Evolutionary conservation across 192 early-diverging fungal genomes (phyloP), one percentile per base, ranked within the genome.

Genomic region (Mortierella hygrophila): DNA sequence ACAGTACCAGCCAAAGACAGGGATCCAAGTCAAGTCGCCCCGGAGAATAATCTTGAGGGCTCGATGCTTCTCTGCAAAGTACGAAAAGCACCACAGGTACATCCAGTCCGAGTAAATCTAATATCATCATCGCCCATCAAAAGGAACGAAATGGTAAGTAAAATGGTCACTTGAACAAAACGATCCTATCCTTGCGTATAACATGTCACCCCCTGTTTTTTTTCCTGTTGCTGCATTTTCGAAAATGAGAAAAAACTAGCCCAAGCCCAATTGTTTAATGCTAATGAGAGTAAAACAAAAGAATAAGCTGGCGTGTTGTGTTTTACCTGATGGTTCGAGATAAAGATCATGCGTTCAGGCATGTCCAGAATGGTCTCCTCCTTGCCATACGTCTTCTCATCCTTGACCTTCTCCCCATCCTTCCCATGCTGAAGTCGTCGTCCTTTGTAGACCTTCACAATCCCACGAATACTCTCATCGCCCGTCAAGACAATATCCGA

Each of bases 21-120:
- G 98, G 26, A 99, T 77, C 77, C 93, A 89, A 74, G 93, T 94
- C 70, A 99, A 92, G 68, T 93, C 93, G 54, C 93, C 88, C 82
- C 97, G 98, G 49, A 99, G 91, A 63, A 98, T 96, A 71, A 99
- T 98, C 88, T 98, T 98, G 69, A 99, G 75, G 71, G 91, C 92
- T 21, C 95, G 96, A 88, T 97, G 95, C 74, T 92, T 94, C 20
- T 90, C 89, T 35, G 93, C 92, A 73, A 93, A 82, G 83, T 95
- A 94, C 8, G 94, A 89, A 41, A 93, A 88, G 49, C 52, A 87
- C 92, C 92, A 93, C 11, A 93, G 85, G 77, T 96, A 97, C 81
- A 94, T 91, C 94, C 93, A 94, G 77, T 94, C 93, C 5, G 90
- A 89, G 55, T 94, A 93, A 68, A 93, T 93, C 92, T 93, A 82